Evolutionary conservation across 495 filamentous ascomycete genomes (phyloP), one percentile per base, ranked within the genome.

Genomic region (Aspergillus bertholletiae): DNA sequence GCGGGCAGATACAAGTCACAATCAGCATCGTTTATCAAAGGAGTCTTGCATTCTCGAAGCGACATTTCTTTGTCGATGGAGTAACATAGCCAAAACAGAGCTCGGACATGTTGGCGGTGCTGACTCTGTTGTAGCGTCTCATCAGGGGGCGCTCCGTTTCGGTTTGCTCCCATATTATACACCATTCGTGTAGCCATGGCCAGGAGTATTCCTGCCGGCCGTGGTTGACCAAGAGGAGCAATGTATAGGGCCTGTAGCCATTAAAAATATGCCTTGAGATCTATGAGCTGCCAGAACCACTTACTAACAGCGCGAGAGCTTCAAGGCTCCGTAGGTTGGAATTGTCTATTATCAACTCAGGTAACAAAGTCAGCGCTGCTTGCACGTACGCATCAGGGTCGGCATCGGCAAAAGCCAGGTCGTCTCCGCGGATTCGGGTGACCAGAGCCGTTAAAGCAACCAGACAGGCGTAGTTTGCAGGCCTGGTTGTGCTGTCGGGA

Each of bases 1-100:
- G 41, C 49, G 17, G 72, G 64, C 7, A 69, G 53, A 20, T 64
- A 56, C 8, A 74, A 20, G 32, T 74, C 71, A 24, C 69, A 73
- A 23, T 74, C 59, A 17, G 51, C 55, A 13, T 69, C 69, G 11
- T 66, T 63, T 2, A 74, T 58, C 13, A 65, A 34, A 2, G 69
- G 69, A 4, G 69, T 63, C 28, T 64, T 57, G 11, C 55, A 39
- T 27, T 60, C 57, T 12, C 67, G 65, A n/a, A 71, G 64, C 8
- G 66, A 65, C 26, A 72, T 55, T 47, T 72, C 66, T 35, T 68
- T 72, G 49, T 74, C 72, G 11, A 65, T 44, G 13, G 53, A 51
- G 53, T 73, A 74, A 48, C 65, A 70, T 8, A 68, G 53, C 72
- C 72, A 74, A 52, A 74, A 74, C 0, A 72, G 28, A 22, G 54